Conservation (phyloP, 1,284 basidiomycete species). For the Cryptococcus floricola region DNA sequence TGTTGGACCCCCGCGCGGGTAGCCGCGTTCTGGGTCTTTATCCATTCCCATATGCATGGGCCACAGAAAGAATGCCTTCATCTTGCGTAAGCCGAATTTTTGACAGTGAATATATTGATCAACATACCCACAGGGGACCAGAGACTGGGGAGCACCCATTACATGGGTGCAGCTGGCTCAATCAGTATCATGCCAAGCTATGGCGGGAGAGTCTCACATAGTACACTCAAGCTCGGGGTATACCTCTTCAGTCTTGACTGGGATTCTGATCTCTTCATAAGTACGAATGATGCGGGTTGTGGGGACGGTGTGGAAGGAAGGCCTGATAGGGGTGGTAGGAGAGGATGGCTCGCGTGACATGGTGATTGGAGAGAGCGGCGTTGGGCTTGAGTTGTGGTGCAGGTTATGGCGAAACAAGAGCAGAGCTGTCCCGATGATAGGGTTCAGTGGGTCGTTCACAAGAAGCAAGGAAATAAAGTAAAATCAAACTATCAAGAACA, state of each 20-base stretch:
- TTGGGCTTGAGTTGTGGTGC: not conserved
- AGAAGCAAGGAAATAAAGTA: too few species aligned
- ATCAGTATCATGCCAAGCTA: constrained; percentile 6
- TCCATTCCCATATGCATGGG: constrained; percentile 37
- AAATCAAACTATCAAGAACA: too few species aligned
- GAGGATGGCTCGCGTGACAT: not conserved
- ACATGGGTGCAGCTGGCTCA: constrained; percentile 29
- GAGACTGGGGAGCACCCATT: constrained; percentile 29
- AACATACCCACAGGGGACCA: constrained; percentile 37
- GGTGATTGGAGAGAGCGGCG: not conserved
- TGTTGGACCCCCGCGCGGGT: too few species aligned
- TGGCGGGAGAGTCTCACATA: constrained; percentile 21
- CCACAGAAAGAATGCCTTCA: constrained; percentile 37
- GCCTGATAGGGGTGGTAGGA: constrained; percentile 5
- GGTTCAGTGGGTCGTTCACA: too few species aligned
- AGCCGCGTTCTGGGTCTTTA: constrained; percentile 23
- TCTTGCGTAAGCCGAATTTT: not conserved
- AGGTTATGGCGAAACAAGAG: too few species aligned
- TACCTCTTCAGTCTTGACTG: constrained; percentile 30
- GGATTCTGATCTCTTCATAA: constrained; percentile 31
- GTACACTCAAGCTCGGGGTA: constrained; percentile 40
- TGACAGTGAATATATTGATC: not conserved
- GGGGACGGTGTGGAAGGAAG: not conserved
- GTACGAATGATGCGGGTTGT: constrained; percentile 25
- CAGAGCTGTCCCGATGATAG: too few species aligned